A percentile compares a stretch with the other conserved stretches of the same genome.
These are phyloP conservation scores for Isoetes taiwanensis DNA, from an alignment of 75 land plant species.

Conservation along the genomic window DNA sequence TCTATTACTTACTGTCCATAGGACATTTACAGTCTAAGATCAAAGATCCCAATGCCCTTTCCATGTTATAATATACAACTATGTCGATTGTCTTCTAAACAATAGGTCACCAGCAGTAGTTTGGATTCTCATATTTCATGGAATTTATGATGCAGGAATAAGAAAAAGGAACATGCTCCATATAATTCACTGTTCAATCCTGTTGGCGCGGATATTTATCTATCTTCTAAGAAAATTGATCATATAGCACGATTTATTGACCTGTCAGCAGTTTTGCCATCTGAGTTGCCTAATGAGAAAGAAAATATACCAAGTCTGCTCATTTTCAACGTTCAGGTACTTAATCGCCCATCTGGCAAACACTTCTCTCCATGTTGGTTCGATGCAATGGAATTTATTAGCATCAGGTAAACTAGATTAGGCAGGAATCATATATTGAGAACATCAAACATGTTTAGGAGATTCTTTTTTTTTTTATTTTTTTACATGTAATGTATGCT, in stretches of 20 bases:
- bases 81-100: neutral
- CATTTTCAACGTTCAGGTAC: constrained; percentile 84
- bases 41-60: neutral
- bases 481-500: neutral
- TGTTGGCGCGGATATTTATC: constrained; percentile 74
- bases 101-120: neutral
- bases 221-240: constrained; percentile 53
- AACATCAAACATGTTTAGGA: neutral
- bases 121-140: no score
- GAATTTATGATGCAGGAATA: constrained; percentile 44
- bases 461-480: neutral
- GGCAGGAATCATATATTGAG: neutral
- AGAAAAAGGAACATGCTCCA: constrained; percentile 62
- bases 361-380: neutral
- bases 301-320: constrained; percentile 56
- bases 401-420: neutral
- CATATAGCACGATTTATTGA: constrained; percentile 78
- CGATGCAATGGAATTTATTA: no score
- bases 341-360: neutral
- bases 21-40: neutral
- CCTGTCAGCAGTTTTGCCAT: constrained; percentile 28
- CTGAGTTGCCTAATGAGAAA: constrained; percentile 10
- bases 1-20: neutral
- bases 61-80: neutral
- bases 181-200: constrained; percentile 61